Percentiles rank a stretch among this genome's conserved stretches.
Evolutionary conservation across 208 protist species (phyloP).

Genomic region (Trichomonas vaginalis): DNA sequence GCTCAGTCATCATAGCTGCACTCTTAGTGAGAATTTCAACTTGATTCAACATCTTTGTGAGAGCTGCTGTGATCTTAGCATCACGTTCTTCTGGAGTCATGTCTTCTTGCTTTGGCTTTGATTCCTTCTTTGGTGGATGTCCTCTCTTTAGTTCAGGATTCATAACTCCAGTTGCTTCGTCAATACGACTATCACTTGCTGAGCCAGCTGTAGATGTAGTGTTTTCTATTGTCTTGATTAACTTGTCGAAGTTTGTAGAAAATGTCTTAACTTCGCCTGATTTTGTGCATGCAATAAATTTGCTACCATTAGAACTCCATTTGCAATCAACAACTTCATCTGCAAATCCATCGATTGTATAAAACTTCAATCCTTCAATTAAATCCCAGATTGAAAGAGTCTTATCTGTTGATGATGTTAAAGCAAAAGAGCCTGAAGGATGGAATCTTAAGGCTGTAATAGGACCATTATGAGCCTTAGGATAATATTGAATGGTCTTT

Average conservation of each 20-base stretch:
- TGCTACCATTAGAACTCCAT: neutral
- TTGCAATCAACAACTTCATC: neutral
- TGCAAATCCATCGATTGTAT: neutral
- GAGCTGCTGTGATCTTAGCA: neutral
- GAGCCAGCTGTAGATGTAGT: too few relatives aligned
- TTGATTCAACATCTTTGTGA: neutral
- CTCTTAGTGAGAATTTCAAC: neutral
- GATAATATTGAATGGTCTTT: neutral
- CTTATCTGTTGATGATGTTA: neutral
- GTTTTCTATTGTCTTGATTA: neutral
- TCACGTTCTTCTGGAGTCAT: neutral
- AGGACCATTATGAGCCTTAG: neutral
- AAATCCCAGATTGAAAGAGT: neutral
- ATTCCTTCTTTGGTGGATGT: neutral
- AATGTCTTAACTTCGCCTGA: neutral
- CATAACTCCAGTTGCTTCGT: neutral
- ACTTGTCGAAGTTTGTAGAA: neutral
- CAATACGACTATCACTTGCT: neutral
- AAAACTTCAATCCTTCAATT: neutral
- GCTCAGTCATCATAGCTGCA: neutral
- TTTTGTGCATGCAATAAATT: neutral
- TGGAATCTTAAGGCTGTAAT: neutral
- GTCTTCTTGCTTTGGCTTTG: neutral
- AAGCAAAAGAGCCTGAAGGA: neutral
- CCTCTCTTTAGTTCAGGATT: neutral